Evolutionary conservation across 2,329 filamentous ascomycete genomes (phyloP).

Genomic region (Neofusicoccum umdonicola): DNA sequence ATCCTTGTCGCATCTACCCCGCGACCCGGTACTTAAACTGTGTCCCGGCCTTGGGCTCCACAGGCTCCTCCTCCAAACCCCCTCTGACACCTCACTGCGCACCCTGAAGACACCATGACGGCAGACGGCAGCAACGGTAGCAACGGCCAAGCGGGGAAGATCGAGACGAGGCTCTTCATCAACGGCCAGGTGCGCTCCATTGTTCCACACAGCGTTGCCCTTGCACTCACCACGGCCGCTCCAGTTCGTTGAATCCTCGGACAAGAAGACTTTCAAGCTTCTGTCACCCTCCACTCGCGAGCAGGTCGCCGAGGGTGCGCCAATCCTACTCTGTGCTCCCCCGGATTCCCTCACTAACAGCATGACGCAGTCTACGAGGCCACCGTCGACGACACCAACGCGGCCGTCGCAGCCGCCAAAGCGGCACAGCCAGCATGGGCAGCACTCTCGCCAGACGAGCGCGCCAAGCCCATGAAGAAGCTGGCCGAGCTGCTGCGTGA

Average conservation of each 20-base stretch:
- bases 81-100: background rate
- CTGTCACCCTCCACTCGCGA: slow-evolving; percentile 30
- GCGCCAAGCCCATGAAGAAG: slow-evolving; percentile 43
- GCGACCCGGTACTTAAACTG: background rate
- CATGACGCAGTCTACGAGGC: slow-evolving; percentile 19
- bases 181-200: background rate
- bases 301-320: slow-evolving; percentile 27
- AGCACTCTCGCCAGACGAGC: slow-evolving; percentile 35
- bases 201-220: no score
- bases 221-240: slow-evolving; percentile 20
- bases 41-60: background rate
- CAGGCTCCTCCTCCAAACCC: background rate
- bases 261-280: slow-evolving; percentile 28
- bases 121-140: background rate
- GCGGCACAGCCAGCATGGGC: slow-evolving; percentile 31
- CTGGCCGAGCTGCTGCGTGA: slow-evolving; percentile 36
- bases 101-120: background rate
- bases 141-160: background rate
- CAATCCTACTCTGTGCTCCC: background rate
- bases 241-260: slow-evolving; percentile 29
- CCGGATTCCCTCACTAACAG: slow-evolving; percentile 16
- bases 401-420: slow-evolving; percentile 27
- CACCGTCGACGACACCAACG: slow-evolving; percentile 24
- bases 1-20: background rate
- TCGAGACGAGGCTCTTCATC: slow-evolving; percentile 16